Conservation (phyloP, 2,329 filamentous ascomycete genomes). For the Exserohilum turcica region DNA sequence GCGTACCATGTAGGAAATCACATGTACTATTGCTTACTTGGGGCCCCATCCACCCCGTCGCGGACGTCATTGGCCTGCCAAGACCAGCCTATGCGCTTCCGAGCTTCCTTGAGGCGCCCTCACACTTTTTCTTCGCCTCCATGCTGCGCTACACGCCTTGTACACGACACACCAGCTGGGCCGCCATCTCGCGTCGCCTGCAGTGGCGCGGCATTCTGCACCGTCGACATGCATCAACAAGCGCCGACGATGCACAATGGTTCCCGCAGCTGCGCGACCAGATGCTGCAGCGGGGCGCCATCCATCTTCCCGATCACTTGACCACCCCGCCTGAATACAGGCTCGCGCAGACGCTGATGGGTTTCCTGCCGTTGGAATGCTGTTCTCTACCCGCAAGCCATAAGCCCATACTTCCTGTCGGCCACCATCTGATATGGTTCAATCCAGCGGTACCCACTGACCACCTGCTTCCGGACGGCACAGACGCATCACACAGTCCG, state of each 20-base stretch:
- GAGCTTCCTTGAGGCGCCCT: neutral
- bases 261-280: slow-evolving; percentile 35
- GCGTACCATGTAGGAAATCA: too few relatives aligned
- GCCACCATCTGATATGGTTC: slow-evolving; percentile 88
- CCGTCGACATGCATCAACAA: slow-evolving; percentile 23
- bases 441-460: slow-evolving; percentile 68
- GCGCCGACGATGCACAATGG: slow-evolving; percentile 23
- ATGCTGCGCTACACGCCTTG: slow-evolving; percentile 29
- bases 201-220: slow-evolving; percentile 19
- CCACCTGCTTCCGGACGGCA: slow-evolving; percentile 77
- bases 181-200: slow-evolving; percentile 13
- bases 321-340: slow-evolving; percentile 65
- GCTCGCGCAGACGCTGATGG: slow-evolving; percentile 56
- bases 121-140: slow-evolving; percentile 7
- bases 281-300: slow-evolving; percentile 57
- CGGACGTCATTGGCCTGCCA: slow-evolving; percentile 11
- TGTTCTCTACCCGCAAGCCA: slow-evolving; percentile 8
- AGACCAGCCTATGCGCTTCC: slow-evolving; percentile 4
- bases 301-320: slow-evolving; percentile 61
- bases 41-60: neutral
- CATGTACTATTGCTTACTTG: too few relatives aligned
- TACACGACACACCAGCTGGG: slow-evolving; percentile 16
- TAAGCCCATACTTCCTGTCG: slow-evolving; percentile 58
- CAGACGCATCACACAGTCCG: slow-evolving; percentile 78
- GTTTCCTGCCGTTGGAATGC: slow-evolving; percentile 26